phyloP scores from a whole-genome alignment of 352 stramenopile species.

The Pythium rhizo-oryzae region DNA sequence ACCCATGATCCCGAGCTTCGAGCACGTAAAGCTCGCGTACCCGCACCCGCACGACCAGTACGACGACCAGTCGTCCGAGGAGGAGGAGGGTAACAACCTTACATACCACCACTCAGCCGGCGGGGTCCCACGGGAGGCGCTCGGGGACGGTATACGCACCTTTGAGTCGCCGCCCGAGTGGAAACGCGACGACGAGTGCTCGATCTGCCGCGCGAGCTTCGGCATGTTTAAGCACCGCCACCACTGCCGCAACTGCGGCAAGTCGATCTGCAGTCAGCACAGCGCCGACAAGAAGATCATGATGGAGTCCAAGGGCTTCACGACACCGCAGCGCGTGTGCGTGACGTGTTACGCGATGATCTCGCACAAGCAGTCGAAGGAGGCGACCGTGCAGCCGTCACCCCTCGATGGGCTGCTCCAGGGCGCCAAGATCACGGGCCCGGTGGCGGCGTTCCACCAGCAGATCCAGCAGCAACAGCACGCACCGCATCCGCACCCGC shows the following conservation, averaged over 20 bases:
- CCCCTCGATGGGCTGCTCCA: slow-evolving; percentile 23
- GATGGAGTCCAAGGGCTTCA: slow-evolving; percentile 74
- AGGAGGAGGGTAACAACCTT: slow-evolving; percentile 30
- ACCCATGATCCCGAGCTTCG: slow-evolving; percentile 56
- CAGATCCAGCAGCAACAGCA: slow-evolving; percentile 36
- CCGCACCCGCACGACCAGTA: slow-evolving; percentile 8
- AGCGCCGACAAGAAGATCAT: slow-evolving; percentile 81
- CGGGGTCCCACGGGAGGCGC: not conserved
- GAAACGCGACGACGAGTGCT: slow-evolving; percentile 79
- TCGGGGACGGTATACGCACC: not conserved
- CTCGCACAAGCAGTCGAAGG: slow-evolving; percentile 40
- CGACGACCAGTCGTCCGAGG: slow-evolving; percentile 26
- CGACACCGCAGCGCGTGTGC: slow-evolving; percentile 76
- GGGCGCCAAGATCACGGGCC: slow-evolving; percentile 30
- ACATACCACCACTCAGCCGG: slow-evolving; percentile 1
- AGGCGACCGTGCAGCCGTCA: slow-evolving; percentile 39
- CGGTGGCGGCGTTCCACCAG: slow-evolving; percentile 35
- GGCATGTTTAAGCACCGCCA: slow-evolving; percentile 88
- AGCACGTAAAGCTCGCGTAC: slow-evolving; percentile 30
- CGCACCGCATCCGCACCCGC: slow-evolving; percentile 24
- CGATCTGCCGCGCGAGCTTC: slow-evolving; percentile 74
- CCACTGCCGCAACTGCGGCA: slow-evolving; percentile 87
- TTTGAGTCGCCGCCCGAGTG: slow-evolving; percentile 71
- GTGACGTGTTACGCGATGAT: slow-evolving; percentile 78
- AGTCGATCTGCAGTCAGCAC: slow-evolving; percentile 85